phyloP scores from a whole-genome alignment of 768 basidiomycete genomes.

The Tricholomella constricta region DNA sequence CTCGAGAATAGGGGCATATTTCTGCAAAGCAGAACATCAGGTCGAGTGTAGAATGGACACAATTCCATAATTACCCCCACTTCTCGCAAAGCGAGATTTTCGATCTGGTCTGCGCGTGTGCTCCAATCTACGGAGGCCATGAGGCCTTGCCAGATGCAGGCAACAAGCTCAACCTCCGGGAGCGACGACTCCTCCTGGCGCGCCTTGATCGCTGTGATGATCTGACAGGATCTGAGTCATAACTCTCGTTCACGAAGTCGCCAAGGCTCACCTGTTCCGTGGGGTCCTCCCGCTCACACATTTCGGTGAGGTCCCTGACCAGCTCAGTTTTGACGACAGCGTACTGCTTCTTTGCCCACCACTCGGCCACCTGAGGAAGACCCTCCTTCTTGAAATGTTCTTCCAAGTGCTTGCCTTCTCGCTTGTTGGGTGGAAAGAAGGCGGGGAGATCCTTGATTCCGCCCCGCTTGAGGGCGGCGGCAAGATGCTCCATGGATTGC shows the following conservation, averaged over 20 bases:
- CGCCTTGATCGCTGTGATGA: slow-evolving; percentile 70
- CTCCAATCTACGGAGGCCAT: slow-evolving; percentile 88
- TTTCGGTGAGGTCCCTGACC: slow-evolving; percentile 64
- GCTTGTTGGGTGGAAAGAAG: slow-evolving; percentile 88
- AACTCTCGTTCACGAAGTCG: background rate
- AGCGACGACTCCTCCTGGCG: slow-evolving; percentile 81
- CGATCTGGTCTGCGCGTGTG: slow-evolving; percentile 89
- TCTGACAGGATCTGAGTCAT: slow-evolving; percentile 43
- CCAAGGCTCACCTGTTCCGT: slow-evolving; percentile 59
- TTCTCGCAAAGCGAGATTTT: slow-evolving; percentile 85
- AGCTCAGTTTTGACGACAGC: slow-evolving; percentile 80
- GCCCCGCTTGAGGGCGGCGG: slow-evolving; percentile 77
- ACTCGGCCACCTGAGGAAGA: slow-evolving; percentile 82
- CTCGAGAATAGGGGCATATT: slow-evolving; percentile 82
- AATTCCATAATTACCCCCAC: slow-evolving; percentile 61
- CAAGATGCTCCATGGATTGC: slow-evolving; percentile 90
- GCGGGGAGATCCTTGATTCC: slow-evolving; percentile 82
- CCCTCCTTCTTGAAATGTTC: slow-evolving; percentile 85
- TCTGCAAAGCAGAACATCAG: slow-evolving; percentile 42
- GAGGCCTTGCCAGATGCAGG: slow-evolving; percentile 91
- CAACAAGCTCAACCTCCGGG: slow-evolving; percentile 80
- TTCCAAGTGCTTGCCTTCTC: slow-evolving; percentile 72
- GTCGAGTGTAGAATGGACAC: no score
- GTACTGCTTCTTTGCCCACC: slow-evolving; percentile 91
- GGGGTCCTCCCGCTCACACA: slow-evolving; percentile 70